These are phyloP conservation scores for Alternaria dauci DNA, from an alignment of 2,329 filamentous ascomycete species.

Conservation along the genomic window DNA sequence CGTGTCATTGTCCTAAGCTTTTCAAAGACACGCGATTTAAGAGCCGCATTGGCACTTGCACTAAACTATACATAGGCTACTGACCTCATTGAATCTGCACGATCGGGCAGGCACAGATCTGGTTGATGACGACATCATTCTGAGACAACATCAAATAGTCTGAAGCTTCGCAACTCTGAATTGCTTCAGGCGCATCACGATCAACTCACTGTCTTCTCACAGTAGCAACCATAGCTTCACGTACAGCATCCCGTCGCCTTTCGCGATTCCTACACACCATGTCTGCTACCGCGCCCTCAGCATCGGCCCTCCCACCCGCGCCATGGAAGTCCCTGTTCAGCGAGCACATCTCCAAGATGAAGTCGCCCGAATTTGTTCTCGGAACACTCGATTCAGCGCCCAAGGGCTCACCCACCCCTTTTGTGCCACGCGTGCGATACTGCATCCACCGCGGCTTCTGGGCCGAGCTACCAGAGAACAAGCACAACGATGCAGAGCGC, in stretches of 20 bases:
- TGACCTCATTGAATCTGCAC: constrained; percentile 20
- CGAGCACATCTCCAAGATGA: constrained; percentile 59
- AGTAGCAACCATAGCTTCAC: constrained; percentile 52
- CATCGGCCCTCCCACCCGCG: constrained; percentile 52
- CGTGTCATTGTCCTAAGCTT: not conserved
- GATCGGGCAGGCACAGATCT: constrained; percentile 14
- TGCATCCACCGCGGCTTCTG: constrained; percentile 90
- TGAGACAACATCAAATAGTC: constrained; percentile 11
- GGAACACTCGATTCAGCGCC: constrained; percentile 59
- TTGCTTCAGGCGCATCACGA: constrained; percentile 3
- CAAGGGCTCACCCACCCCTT: constrained; percentile 50
- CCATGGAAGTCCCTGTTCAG: constrained; percentile 63
- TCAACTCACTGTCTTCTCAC: constrained; percentile 1
- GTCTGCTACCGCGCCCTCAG: constrained; percentile 55
- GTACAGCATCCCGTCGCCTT: constrained; percentile 47
- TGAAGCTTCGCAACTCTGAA: not conserved
- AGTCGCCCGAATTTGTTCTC: constrained; percentile 60
- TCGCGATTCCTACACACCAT: constrained; percentile 55
- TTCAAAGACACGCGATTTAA: not conserved
- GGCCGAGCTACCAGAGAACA: constrained; percentile 74
- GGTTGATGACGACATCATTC: constrained; percentile 34
- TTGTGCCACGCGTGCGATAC: constrained; percentile 70
- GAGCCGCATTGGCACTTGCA: not conserved
- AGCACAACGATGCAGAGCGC: constrained; percentile 73
- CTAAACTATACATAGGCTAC: constrained; percentile 2